phyloP scores from a whole-genome alignment of 2,329 filamentous ascomycete species.

The Mycocentrospora acerina region DNA sequence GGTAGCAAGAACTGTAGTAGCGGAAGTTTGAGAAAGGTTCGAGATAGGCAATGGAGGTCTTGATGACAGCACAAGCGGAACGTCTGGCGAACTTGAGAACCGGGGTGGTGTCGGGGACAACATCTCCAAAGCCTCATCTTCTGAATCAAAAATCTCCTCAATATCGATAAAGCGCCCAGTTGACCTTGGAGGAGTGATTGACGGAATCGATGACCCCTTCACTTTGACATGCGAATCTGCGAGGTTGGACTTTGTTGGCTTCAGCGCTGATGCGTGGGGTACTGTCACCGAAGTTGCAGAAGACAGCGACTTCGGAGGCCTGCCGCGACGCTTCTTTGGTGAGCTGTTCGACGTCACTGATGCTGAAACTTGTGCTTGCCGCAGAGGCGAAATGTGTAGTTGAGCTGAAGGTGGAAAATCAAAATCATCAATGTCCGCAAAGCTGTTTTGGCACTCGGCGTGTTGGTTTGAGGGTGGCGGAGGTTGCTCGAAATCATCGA shows the following conservation, averaged over 20 bases:
- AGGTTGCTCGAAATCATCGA: constrained; percentile 23
- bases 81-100: constrained; percentile 3
- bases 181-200: constrained; percentile 17
- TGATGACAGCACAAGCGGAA: too few relatives aligned
- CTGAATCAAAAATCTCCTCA: constrained; percentile 44
- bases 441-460: constrained; percentile 18
- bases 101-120: constrained; percentile 40
- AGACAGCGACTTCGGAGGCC: constrained; percentile 19
- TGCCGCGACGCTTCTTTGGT: constrained; percentile 24
- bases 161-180: constrained; percentile 34
- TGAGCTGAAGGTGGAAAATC: constrained; percentile 15
- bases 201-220: not conserved
- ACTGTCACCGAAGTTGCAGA: constrained; percentile 5
- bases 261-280: constrained; percentile 5
- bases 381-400: constrained; percentile 2
- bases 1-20: too few relatives aligned
- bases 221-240: not conserved
- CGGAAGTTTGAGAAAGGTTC: not conserved
- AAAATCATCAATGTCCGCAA: constrained; percentile 31
- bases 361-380: constrained; percentile 2
- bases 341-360: constrained; percentile 3
- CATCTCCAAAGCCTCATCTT: constrained; percentile 33
- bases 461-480: constrained; percentile 33
- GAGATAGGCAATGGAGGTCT: constrained; percentile 6
- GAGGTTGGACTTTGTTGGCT: constrained; percentile 4